Evolutionary conservation across 2,329 filamentous ascomycete species (phyloP).

Genomic region (Colletotrichum viniferum): DNA sequence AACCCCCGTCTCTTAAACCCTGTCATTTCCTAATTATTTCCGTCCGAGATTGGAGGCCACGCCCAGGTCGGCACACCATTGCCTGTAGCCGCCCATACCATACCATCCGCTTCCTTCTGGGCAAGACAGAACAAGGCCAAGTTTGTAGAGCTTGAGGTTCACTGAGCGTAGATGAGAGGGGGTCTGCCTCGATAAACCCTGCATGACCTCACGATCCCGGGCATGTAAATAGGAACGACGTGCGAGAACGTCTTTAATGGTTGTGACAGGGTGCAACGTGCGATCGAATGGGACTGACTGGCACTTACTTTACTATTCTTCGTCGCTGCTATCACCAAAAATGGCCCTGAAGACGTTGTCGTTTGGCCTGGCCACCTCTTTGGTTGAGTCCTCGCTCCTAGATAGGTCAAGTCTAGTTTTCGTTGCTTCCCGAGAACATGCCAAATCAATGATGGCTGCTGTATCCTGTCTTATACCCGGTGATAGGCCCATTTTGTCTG

Average conservation of each 20-base stretch:
- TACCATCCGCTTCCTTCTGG: background rate
- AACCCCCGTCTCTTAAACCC: background rate
- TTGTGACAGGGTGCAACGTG: background rate
- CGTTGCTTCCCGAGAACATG: background rate
- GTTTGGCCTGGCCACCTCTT: background rate
- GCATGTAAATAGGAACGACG: background rate
- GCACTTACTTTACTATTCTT: slow-evolving; percentile 34
- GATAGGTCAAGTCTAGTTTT: background rate
- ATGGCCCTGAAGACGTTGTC: slow-evolving; percentile 79
- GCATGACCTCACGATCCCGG: background rate
- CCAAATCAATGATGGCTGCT: background rate
- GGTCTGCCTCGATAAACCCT: background rate
- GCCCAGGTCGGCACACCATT: background rate
- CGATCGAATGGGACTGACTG: background rate
- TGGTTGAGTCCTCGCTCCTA: slow-evolving; percentile 10
- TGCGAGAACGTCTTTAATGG: background rate
- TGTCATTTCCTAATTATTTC: background rate
- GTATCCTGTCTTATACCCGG: background rate
- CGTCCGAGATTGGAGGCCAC: background rate
- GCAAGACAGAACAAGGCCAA: background rate
- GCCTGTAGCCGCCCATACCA: background rate
- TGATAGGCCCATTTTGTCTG: background rate
- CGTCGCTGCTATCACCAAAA: slow-evolving; percentile 86
- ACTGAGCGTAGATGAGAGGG: background rate
- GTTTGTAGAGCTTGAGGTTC: background rate